Percentiles rank a stretch among this genome's conserved stretches.
phyloP scores from a whole-genome alignment of 208 protist species.

The Herpetomonas samuelpessoai region DNA sequence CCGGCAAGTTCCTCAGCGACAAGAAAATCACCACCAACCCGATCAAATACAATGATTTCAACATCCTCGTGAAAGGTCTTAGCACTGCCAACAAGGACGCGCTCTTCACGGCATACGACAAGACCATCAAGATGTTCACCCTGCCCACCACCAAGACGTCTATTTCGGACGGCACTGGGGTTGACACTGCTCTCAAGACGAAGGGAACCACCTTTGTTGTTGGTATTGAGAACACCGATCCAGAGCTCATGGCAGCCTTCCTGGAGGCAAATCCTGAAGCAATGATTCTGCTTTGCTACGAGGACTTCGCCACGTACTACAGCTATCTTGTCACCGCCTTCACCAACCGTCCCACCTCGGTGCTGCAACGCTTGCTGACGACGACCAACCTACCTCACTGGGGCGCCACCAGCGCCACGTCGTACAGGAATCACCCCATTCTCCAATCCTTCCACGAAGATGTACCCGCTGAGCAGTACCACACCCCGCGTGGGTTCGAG shows the following conservation, averaged over 20 bases:
- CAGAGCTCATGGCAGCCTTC: constrained; percentile 8
- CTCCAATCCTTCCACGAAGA: constrained; percentile 17
- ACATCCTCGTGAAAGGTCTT: constrained; percentile 1
- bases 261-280: constrained; percentile 10
- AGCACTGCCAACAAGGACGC: not conserved
- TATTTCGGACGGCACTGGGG: constrained; percentile 2
- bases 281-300: constrained; percentile 18
- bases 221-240: constrained; percentile 13
- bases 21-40: not conserved
- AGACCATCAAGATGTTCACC: not conserved
- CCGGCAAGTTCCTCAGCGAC: constrained; percentile 14
- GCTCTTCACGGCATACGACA: constrained; percentile 10
- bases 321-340: constrained; percentile 2
- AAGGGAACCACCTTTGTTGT: constrained; percentile 17
- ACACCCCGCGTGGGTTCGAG: constrained; percentile 17
- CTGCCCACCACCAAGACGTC: constrained; percentile 7
- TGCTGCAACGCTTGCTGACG: constrained; percentile 12
- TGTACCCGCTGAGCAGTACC: constrained; percentile 8
- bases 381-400: constrained; percentile 25
- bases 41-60: not conserved
- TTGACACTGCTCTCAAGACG: constrained; percentile 2
- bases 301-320: constrained; percentile 19
- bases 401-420: constrained; percentile 9
- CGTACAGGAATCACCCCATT: constrained; percentile 1
- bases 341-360: constrained; percentile 3